Conservation (phyloP, 371 early-diverging fungal genomes). For the Mortierella polycephala region DNA sequence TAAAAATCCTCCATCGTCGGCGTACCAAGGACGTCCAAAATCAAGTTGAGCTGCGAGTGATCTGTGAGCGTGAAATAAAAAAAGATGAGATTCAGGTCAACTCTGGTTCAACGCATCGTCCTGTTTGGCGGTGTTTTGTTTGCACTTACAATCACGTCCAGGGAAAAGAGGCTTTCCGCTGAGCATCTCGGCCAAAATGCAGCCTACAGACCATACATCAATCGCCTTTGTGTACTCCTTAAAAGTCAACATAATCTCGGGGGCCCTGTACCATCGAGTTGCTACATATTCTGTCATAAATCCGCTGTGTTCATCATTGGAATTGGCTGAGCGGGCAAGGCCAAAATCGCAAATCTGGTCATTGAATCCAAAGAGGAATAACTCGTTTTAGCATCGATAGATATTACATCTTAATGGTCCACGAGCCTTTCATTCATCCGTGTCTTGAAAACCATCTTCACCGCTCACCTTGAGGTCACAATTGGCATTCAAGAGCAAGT, state of each 20-base stretch:
- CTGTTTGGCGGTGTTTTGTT: background rate
- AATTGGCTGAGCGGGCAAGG: slow-evolving; percentile 90
- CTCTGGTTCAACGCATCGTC: background rate
- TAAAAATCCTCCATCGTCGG: slow-evolving; percentile 92
- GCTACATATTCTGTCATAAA: slow-evolving; percentile 98
- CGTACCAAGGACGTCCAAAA: slow-evolving; percentile 96
- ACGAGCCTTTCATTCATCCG: slow-evolving; percentile 1
- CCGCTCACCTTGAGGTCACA: slow-evolving; percentile 89
- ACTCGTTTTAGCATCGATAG: background rate
- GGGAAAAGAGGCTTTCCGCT: slow-evolving; percentile 92
- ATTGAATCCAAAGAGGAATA: background rate
- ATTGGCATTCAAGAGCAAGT: slow-evolving; percentile 96
- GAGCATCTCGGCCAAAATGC: slow-evolving; percentile 96
- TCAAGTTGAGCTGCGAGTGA: slow-evolving; percentile 97
- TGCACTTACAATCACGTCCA: slow-evolving; percentile 81
- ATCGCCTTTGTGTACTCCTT: slow-evolving; percentile 95
- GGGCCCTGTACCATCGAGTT: slow-evolving; percentile 99
- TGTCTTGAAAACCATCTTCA: background rate
- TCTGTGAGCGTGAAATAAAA: slow-evolving; percentile 55
- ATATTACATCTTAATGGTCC: too few species aligned
- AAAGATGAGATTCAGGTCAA: background rate
- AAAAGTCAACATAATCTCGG: slow-evolving; percentile 97
- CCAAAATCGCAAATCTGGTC: slow-evolving; percentile 93
- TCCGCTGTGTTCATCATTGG: slow-evolving; percentile 84
- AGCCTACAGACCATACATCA: slow-evolving; percentile 99